Percentiles rank a stretch among this genome's conserved stretches.
phyloP scores from a whole-genome alignment of 805 yeast genomes.

The Yamadazyma laniorum region DNA sequence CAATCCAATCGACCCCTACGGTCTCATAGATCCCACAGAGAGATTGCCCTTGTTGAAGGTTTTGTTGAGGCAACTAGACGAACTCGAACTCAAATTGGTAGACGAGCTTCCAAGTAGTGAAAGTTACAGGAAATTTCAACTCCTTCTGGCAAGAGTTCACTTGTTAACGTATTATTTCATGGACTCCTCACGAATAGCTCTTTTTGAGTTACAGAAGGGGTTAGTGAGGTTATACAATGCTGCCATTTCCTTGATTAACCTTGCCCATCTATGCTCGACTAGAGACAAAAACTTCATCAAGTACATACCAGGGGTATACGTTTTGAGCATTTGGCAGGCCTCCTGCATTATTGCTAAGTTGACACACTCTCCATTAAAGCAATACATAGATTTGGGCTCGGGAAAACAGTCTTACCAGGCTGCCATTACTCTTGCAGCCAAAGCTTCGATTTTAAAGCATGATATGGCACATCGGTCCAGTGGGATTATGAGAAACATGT shows the following conservation, averaged over 20 bases:
- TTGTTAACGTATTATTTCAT: slow-evolving; percentile 77
- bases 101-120: slow-evolving; percentile 45
- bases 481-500: slow-evolving; percentile 90
- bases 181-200: slow-evolving; percentile 52
- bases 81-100: slow-evolving; percentile 58
- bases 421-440: slow-evolving; percentile 66
- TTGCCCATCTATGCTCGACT: slow-evolving; percentile 59
- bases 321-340: slow-evolving; percentile 88
- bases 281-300: slow-evolving; percentile 62
- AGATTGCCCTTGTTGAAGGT: slow-evolving; percentile 72
- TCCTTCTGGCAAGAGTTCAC: slow-evolving; percentile 77
- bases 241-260: slow-evolving; percentile 66
- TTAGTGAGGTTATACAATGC: slow-evolving; percentile 77
- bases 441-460: slow-evolving; percentile 83
- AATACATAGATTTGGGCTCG: slow-evolving; percentile 62
- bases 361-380: slow-evolving; percentile 69
- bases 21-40: slow-evolving; percentile 65
- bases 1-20: slow-evolving; percentile 63
- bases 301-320: slow-evolving; percentile 80
- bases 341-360: slow-evolving; percentile 79
- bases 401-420: slow-evolving; percentile 69
- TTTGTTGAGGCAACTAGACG: slow-evolving; percentile 69
- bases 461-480: slow-evolving; percentile 92
- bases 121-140: slow-evolving; percentile 64
- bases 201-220: slow-evolving; percentile 67